Conservation (phyloP, 75 land plant genomes). For the Cupressus sempervirens region DNA sequence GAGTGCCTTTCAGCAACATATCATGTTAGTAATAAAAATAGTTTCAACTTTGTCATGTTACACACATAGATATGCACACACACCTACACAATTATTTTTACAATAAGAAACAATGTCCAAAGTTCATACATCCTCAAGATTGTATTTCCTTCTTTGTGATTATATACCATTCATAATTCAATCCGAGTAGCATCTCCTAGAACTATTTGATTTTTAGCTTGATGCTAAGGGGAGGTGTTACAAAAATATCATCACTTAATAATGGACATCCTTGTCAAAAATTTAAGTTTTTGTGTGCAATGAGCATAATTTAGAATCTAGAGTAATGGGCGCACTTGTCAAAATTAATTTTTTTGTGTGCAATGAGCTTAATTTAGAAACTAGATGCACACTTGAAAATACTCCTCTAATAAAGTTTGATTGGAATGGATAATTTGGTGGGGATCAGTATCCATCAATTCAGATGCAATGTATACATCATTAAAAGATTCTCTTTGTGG, state of each 20-base stretch:
- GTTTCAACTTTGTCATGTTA: not conserved
- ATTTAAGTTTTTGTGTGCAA: no score
- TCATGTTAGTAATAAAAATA: not conserved
- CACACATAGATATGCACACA: not conserved
- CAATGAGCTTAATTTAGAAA: not conserved
- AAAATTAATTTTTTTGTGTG: not conserved
- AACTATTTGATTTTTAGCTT: not conserved
- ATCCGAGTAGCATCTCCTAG: not conserved
- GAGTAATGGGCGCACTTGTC: no score
- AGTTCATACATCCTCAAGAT: not conserved
- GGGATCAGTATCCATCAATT: constrained; percentile 59
- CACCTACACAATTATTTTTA: not conserved
- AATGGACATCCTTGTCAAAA: not conserved
- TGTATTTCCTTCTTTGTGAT: not conserved
- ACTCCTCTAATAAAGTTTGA: constrained; percentile 57
- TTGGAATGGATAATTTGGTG: constrained; percentile 63
- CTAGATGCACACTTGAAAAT: constrained; percentile 46
- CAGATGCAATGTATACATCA: constrained; percentile 59
- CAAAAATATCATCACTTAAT: no score
- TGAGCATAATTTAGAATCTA: no score
- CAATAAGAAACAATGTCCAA: not conserved
- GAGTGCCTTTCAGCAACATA: not conserved
- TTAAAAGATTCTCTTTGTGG: constrained; percentile 42
- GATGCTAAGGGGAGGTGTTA: no score
- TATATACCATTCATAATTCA: not conserved